phyloP scores from a whole-genome alignment of 148 eudicot species.

The Persicaria maculosa region DNA sequence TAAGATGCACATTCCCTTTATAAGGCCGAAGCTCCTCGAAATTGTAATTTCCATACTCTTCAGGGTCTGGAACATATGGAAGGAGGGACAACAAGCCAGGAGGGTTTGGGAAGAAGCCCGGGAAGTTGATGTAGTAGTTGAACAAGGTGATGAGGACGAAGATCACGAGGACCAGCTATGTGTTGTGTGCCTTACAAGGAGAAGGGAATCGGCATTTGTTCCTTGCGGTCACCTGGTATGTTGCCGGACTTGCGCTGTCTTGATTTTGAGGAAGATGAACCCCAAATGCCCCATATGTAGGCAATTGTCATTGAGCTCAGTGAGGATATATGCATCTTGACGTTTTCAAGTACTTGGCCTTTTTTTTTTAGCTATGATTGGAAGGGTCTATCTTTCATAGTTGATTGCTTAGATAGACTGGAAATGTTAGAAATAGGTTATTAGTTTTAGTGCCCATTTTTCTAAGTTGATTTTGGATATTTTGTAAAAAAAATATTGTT shows the following conservation, averaged over 20 bases:
- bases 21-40: no score
- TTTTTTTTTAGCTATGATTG: no score
- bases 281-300: slow-evolving; percentile 84
- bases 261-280: slow-evolving; percentile 12
- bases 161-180: slow-evolving; percentile 33
- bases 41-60: slow-evolving; percentile 4
- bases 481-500: no score
- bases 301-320: slow-evolving; percentile 50
- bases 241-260: slow-evolving; percentile 44
- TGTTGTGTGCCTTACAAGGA: slow-evolving; percentile 58
- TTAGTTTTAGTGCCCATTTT: background rate
- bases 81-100: background rate
- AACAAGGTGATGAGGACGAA: slow-evolving; percentile 44
- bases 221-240: slow-evolving; percentile 93
- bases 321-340: slow-evolving; percentile 49
- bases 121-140: slow-evolving; percentile 5
- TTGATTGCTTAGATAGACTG: no score
- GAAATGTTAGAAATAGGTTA: background rate
- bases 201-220: slow-evolving; percentile 66
- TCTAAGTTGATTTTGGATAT: no score
- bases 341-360: background rate
- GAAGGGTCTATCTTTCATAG: no score
- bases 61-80: background rate
- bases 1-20: no score
- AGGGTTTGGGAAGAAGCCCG: background rate